Conservation (phyloP, 2,329 filamentous ascomycete genomes). For the Talaromyces funiculosus region DNA sequence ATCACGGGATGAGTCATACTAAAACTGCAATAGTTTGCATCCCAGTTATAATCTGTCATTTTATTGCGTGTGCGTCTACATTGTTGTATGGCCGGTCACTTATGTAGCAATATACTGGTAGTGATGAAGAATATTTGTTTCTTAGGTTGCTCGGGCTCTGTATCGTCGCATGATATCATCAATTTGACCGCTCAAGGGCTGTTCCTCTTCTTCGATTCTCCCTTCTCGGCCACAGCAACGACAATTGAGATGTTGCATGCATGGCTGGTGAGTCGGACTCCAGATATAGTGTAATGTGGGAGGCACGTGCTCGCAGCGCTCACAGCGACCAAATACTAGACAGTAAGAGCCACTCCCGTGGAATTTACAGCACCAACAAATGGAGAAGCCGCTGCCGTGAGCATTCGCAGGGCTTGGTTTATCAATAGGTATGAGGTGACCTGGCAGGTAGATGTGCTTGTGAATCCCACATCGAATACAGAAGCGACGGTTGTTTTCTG, state of each 20-base stretch:
- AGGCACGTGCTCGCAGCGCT: background rate
- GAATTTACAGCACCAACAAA: conserved; percentile 12
- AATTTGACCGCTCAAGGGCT: conserved; percentile 6
- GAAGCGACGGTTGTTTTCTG: conserved; percentile 8
- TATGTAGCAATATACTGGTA: background rate
- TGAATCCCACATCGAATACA: conserved; percentile 13
- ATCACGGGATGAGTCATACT: conserved; percentile 1
- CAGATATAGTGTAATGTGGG: conserved; percentile 10
- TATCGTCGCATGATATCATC: conserved; percentile 10
- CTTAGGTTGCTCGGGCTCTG: background rate
- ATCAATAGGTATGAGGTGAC: conserved; percentile 5
- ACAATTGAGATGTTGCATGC: conserved; percentile 7
- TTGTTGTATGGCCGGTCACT: background rate
- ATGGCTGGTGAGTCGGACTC: conserved; percentile 7
- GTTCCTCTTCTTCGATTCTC: background rate
- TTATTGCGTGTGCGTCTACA: background rate
- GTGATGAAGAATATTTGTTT: too few species aligned
- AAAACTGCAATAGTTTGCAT: background rate
- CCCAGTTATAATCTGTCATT: too few species aligned
- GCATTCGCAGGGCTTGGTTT: background rate
- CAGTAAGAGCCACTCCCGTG: background rate
- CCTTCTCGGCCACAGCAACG: conserved; percentile 4
- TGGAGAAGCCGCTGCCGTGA: background rate
- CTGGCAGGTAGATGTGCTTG: conserved; percentile 10
- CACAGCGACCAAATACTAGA: conserved; percentile 9